These are phyloP conservation scores for Tripterygium wilfordii DNA, from an alignment of 177 flowering plant species.

Conservation along the genomic window DNA sequence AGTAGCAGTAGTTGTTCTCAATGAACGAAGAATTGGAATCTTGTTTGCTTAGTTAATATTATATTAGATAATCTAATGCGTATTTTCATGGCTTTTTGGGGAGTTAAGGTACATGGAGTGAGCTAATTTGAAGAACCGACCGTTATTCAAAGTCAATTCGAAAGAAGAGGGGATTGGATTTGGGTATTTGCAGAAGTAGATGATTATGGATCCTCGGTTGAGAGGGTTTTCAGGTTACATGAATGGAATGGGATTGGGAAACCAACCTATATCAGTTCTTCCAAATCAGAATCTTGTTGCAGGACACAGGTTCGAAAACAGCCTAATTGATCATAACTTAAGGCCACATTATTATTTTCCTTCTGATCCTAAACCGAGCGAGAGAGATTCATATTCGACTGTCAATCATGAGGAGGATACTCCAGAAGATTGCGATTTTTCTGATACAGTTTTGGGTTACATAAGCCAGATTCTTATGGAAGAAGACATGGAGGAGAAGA, in stretches of 20 bases:
- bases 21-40: no score
- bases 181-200: no score
- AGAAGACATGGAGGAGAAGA: slow-evolving; percentile 80
- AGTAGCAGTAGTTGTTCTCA: no score
- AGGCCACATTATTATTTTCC: slow-evolving; percentile 5
- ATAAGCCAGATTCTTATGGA: slow-evolving; percentile 81
- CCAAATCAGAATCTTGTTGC: slow-evolving; percentile 22
- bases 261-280: slow-evolving; percentile 16
- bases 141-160: no score
- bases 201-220: slow-evolving; percentile 51
- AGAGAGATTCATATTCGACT: slow-evolving; percentile 4
- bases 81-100: no score
- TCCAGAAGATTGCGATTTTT: slow-evolving; percentile 68
- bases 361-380: slow-evolving; percentile 12
- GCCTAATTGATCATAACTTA: slow-evolving; percentile 15
- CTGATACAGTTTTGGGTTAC: slow-evolving; percentile 58
- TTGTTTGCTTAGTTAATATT: no score
- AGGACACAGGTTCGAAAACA: slow-evolving; percentile 24
- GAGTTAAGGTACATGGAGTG: no score
- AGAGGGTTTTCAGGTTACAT: slow-evolving; percentile 23
- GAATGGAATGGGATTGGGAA: slow-evolving; percentile 25
- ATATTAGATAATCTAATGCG: no score
- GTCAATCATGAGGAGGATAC: slow-evolving; percentile 39
- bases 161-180: no score
- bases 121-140: no score